Conservation (phyloP, 768 basidiomycete genomes). For the Boletus insuetus region DNA sequence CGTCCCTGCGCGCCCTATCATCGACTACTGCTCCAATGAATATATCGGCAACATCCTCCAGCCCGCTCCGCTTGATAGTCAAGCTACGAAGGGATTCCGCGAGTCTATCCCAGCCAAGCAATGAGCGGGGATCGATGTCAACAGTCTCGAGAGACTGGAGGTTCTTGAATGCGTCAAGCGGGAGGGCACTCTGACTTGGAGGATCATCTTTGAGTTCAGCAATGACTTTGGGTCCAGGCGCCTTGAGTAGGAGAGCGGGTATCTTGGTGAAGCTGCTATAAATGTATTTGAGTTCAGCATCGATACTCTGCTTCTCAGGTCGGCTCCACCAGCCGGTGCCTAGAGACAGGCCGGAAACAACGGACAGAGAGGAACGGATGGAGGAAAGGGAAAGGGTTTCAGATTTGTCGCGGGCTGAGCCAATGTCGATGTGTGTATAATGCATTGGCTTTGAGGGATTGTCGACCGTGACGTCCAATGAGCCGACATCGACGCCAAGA, state of each 20-base stretch:
- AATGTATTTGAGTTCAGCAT: constrained; percentile 78
- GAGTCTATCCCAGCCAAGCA: constrained; percentile 83
- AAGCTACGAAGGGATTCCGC: constrained; percentile 68
- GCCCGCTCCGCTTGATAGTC: constrained; percentile 73
- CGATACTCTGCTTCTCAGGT: constrained; percentile 54
- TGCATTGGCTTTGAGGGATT: constrained; percentile 74
- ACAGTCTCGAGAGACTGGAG: constrained; percentile 70
- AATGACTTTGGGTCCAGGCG: constrained; percentile 64
- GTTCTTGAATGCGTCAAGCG: constrained; percentile 84
- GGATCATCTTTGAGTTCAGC: constrained; percentile 67
- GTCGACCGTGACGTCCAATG: constrained; percentile 74
- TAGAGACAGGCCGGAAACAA: constrained; percentile 72
- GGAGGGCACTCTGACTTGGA: constrained; percentile 71
- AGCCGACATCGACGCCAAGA: constrained; percentile 70
- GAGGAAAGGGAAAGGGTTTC: constrained; percentile 75
- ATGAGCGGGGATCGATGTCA: constrained; percentile 77
- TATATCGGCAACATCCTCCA: constrained; percentile 78
- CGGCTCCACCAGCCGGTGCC: constrained; percentile 72
- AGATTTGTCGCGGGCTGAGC: constrained; percentile 54
- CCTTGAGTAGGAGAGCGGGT: constrained; percentile 67
- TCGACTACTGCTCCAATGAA: constrained; percentile 76
- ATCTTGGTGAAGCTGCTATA: constrained; percentile 91
- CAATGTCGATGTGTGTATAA: constrained; percentile 54
- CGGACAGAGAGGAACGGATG: constrained; percentile 73
- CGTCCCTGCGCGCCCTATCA: constrained; percentile 64